Base-by-base conservation (phyloP, 495 filamentous ascomycete species). In the Cercophora newfieldiana region DNA sequence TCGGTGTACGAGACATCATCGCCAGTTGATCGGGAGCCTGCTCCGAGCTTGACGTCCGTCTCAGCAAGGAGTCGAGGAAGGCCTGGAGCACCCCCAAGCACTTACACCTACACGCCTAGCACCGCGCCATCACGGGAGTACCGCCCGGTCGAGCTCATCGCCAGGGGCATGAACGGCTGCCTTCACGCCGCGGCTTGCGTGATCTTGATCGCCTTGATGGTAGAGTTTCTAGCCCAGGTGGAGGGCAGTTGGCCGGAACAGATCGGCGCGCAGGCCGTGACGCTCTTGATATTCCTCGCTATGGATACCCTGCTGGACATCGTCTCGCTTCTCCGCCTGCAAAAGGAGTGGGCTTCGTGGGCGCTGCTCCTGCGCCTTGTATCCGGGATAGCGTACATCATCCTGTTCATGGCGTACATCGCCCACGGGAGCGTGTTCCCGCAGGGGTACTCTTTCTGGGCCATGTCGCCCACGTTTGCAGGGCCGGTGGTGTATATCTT, bases 251-350 rank as follows among this genome's bases (percentile, higher is more conserved):
- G 67, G 67, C n/a, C 44, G 21, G 47, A 29, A 6, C 30, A 50
- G 8, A 63, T 56, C 16, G 59, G 74, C 37, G 64, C 65, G 3
- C 60, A 69, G 62, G 74, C 70, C 10, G 48, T 75, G 12, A 44
- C 68, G n/a, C 61, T 77, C 7, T 58, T 76, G 67, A 50, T 69
- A 37, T n/a, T 80, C 7, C 55, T 79, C 51, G 25, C 44, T 37
- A 0, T 73, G 0, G 63, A 81, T 64, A 68, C 69, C 67, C 25
- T 65, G 58, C 49, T 76, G 21, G 59, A 82, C 72, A 33, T 79
- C 70, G 7, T 69, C 31, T 64, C 68, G 12, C 65, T 79, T 68
- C 50, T 77, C 29, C 61, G 67, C 18, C 63, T 57, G 16, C 48
- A 62, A 29, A 53, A 21, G 1, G 33, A 57, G 2, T 72, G 71